Base-by-base conservation (phyloP, 164 flowering plant species). In the Vitis rotundifolia region DNA sequence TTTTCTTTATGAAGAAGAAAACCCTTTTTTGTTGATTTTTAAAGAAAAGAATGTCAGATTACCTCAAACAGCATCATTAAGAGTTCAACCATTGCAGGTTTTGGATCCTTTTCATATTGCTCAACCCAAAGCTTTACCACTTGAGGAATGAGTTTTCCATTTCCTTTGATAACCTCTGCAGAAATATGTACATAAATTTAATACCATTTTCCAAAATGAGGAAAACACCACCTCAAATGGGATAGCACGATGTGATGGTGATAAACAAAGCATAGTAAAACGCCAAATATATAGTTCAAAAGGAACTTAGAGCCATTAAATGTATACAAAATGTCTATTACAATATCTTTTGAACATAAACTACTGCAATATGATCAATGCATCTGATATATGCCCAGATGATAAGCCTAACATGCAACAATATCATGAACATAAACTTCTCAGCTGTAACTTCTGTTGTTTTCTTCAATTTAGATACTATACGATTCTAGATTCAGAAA, bases 61-160 rank as follows among this genome's bases (percentile, higher is more conserved):
- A 92, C 99, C 99, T 91, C 99, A 82, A 95, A 95, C 37, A 92
- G 85, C 93, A 89, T 86, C 49, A 77, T 78, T 64, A 95, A 77
- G 48, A 95, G 89, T 75, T 91, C 99, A 73, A 81, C 91, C 78
- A 83, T 79, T 44, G 99, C 96, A 72, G 86, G 81, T 76, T 87
- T 93, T 51, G 91, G 81, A 74, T 86, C 81, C 66, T 77, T 82
- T 79, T 95, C 98, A 77, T 92, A 95, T 55, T 57, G 79, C 76
- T 95, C 98, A 65, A 88, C 90, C 98, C 97, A 95, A 57, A 73
- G 76, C 80, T 90, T 93, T 15, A 89, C 98, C 29, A 73, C 87
- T 66, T 83, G 85, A 44, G 91, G 84, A 74, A 93, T 89, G 59
- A 75, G 73, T 73, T 85, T 91, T 31, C 96, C 95, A 75, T 86